Evolutionary conservation across 2,329 filamentous ascomycete genomes (phyloP).

Genomic region (Fusarium sp.): DNA sequence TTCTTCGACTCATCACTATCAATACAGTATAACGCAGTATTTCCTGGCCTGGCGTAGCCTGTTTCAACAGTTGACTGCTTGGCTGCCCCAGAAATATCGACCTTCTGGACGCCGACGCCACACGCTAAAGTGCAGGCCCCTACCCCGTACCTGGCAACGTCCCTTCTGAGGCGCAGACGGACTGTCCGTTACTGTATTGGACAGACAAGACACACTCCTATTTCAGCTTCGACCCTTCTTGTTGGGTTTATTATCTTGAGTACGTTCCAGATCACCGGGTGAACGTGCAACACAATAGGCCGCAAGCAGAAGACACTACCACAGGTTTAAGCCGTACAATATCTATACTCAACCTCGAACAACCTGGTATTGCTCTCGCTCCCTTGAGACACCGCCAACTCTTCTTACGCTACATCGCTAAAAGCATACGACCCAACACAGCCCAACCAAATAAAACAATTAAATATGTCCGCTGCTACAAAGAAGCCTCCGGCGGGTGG

Average conservation of each 20-base stretch:
- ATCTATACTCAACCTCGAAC: conserved; percentile 28
- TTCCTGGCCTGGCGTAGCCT: conserved; percentile 13
- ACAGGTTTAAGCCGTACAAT: conserved; percentile 20
- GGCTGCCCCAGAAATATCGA: conserved; percentile 37
- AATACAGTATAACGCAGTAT: conserved; percentile 18
- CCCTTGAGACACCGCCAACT: conserved; percentile 25
- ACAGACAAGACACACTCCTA: conserved; percentile 39
- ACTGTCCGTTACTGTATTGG: conserved; percentile 22
- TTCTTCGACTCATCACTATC: background rate
- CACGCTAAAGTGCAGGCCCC: conserved; percentile 31
- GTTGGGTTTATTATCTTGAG: conserved; percentile 36
- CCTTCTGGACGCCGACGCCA: conserved; percentile 39
- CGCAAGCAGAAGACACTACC: conserved; percentile 29
- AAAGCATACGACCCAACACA: conserved; percentile 29
- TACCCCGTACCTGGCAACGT: conserved; percentile 39
- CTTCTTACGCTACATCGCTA: conserved; percentile 21
- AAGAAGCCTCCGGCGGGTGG: conserved; percentile 65
- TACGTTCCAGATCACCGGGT: conserved; percentile 41
- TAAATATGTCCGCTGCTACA: conserved; percentile 62
- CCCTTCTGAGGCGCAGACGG: conserved; percentile 42
- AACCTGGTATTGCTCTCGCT: conserved; percentile 17
- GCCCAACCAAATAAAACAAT: conserved; percentile 20
- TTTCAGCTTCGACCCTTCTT: conserved; percentile 37
- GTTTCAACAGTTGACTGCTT: conserved; percentile 31
- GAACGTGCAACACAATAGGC: conserved; percentile 38